phyloP scores from a whole-genome alignment of 106 monocot genomes.

The Cymbidium sinense region DNA sequence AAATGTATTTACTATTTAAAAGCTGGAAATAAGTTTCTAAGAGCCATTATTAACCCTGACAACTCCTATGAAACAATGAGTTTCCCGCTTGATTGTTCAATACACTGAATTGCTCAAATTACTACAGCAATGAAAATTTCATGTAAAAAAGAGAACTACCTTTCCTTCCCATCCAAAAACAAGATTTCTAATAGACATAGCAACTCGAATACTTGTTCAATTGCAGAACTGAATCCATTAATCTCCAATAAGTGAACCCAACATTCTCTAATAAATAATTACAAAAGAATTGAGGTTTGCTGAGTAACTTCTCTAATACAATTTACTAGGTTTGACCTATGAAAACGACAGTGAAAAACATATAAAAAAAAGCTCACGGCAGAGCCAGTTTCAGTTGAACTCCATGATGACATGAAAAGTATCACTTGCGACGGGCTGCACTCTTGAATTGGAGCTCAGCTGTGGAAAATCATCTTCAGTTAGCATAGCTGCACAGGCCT shows the following conservation, averaged over 20 bases:
- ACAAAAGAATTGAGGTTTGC: neutral
- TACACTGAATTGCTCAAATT: too few species aligned
- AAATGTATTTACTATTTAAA: too few species aligned
- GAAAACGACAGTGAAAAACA: neutral
- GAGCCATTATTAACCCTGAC: too few species aligned
- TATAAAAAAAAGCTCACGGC: neutral
- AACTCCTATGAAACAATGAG: too few species aligned
- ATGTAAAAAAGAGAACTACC: too few species aligned
- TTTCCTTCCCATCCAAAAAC: too few species aligned
- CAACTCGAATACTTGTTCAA: too few species aligned
- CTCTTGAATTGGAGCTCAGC: neutral
- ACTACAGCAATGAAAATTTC: too few species aligned
- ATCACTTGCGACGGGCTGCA: neutral
- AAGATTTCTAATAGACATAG: too few species aligned
- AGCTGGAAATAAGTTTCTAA: too few species aligned
- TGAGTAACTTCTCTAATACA: neutral
- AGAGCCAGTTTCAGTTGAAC: neutral
- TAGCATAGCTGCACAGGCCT: neutral
- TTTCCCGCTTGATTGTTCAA: too few species aligned
- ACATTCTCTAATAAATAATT: neutral
- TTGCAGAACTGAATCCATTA: too few species aligned
- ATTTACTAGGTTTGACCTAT: neutral
- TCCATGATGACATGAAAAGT: neutral
- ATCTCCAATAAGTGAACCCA: neutral
- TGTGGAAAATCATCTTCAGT: constrained; percentile 2